Base-by-base conservation (phyloP, 306 rosid species). In the Alnus glutinosa region DNA sequence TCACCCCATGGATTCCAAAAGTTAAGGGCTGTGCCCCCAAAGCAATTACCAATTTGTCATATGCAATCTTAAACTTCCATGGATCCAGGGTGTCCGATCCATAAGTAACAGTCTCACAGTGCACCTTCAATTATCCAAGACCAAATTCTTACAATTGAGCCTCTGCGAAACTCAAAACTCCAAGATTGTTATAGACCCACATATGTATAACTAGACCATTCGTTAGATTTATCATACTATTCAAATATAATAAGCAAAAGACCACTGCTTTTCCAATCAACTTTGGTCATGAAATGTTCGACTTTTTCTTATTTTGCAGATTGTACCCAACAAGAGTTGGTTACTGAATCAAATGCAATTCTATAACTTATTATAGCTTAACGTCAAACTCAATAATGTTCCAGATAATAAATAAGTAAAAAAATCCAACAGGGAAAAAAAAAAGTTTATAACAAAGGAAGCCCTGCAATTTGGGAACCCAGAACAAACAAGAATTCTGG, bases 1-100 rank as follows among this genome's bases (percentile, higher is more conserved):
- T 63, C 76, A 95, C 99, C 50, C 99, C 97, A 3, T 50, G 88
- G 81, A 95, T 95, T 79, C 99, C 99, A 82, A 95, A 95, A 80
- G 99, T 95, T 10, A 88, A 77, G 36, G 98, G 89, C 59, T 84
- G 89, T 12, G 98, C 89, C 72, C 99, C 99, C 82, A 93, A 77
- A 55, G 97, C 98, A 82, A 95, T 88, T 57, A 93, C 86, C 84
- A 93, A 67, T 85, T 95, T 95, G 81, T 95, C 99, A 48, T 95
- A 95, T 62, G 99, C 80, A 69, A 95, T 34, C 54, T 90, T 63
- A 77, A 90, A 95, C 73, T 83, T 93, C 99, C 98, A 91, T n/a
- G 98, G 97, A 46, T 93, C 92, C 79, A 74, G 78, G 61, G 85
- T 50, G 48, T 86, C 77, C 1, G 61, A 52, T 72, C 92, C 94